phyloP scores from a whole-genome alignment of 495 filamentous ascomycete genomes.

The Aspergillus panamensis region DNA sequence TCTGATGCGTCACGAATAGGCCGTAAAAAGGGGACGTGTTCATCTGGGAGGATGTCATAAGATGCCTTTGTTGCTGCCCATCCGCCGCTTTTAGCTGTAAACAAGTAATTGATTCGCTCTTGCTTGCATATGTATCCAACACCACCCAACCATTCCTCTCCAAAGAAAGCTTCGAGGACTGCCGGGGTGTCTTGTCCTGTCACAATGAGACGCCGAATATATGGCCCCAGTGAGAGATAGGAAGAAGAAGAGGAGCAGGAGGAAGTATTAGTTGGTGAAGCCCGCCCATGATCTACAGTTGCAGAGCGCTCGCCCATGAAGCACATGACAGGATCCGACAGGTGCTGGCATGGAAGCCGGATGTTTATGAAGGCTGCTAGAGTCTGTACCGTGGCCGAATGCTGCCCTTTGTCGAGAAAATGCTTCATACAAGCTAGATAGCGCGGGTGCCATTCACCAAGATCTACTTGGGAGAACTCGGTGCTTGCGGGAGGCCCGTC shows the following conservation, averaged over 20 bases:
- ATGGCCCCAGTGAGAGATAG: conserved; percentile 72
- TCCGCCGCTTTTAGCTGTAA: conserved; percentile 89
- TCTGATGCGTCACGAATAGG: conserved; percentile 69
- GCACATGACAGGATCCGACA: conserved; percentile 17
- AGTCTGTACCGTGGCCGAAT: conserved; percentile 72
- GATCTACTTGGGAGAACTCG: conserved; percentile 53
- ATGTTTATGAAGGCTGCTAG: conserved; percentile 92
- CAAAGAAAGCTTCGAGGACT: conserved; percentile 85
- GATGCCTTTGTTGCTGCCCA: conserved; percentile 82
- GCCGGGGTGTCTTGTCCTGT: conserved; percentile 78
- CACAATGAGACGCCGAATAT: conserved; percentile 83
- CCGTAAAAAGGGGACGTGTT: conserved; percentile 78
- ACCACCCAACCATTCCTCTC: conserved; percentile 74
- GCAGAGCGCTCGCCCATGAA: conserved; percentile 8
- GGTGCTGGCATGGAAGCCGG: conserved; percentile 43
- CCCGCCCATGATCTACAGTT: conserved; percentile 9
- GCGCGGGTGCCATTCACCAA: conserved; percentile 84
- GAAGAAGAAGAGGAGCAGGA: conserved; percentile 29
- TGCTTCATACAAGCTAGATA: conserved; percentile 83
- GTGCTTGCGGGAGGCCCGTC: conserved; percentile 21
- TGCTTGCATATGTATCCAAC: conserved; percentile 76
- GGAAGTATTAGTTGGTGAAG: conserved; percentile 16
- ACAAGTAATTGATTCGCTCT: conserved; percentile 89
- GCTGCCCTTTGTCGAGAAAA: conserved; percentile 85
- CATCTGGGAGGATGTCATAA: conserved; percentile 77